Base-by-base conservation (phyloP, 108 stramenopile genomes). In the Aurantiochytrium sp. region DNA sequence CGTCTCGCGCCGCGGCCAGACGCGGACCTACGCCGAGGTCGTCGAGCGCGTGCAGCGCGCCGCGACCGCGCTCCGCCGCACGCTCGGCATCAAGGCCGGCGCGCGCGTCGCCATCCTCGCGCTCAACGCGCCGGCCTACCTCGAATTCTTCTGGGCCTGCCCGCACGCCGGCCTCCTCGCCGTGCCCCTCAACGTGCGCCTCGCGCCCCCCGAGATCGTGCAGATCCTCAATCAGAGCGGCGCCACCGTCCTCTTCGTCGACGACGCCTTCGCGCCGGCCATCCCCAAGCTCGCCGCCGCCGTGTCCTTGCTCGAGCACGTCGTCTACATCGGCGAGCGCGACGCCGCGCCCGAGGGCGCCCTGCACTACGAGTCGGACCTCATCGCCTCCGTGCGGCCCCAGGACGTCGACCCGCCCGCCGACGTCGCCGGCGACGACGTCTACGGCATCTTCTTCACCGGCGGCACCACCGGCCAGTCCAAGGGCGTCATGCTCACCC, bases 401-500 rank as follows among this genome's bases (percentile, higher is more conserved):
- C 6, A n/a, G 59, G 3, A 65, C 10, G n/a, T n/a, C n/a, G n/a
- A n/a, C n/a, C n/a, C n/a, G n/a, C 32, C 59, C 34, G 59, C 94
- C 4, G 73, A 37, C 6, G 69, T 97, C 30, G 89, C 69, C 24
- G 91, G 91, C 45, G 91, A 95, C 3, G 92, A 98, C 86, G 88
- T 96, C 55, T 92, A 95, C 36, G 96, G 97, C 27, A 96, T 97
- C 81, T 97, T 98, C 8, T 98, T 97, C 88, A 97, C 97, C 27
- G 95, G 94, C 36, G 97, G 97, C 39, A 99, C 97, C 22, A 99
- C 97, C 3, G 97, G 97, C 31, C 59, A 90, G 12, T 97, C 97
- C 53, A 99, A 99, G 91, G 98, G 97, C 69, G 97, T 99, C 86
- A 97, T 99, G 97, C 90, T 99, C 55, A 92, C 96, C 8, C 97